A percentile compares a stretch with the other conserved stretches of the same genome.
phyloP scores from a whole-genome alignment of 2,329 filamentous ascomycete species.

The Cladosporium sp. region DNA sequence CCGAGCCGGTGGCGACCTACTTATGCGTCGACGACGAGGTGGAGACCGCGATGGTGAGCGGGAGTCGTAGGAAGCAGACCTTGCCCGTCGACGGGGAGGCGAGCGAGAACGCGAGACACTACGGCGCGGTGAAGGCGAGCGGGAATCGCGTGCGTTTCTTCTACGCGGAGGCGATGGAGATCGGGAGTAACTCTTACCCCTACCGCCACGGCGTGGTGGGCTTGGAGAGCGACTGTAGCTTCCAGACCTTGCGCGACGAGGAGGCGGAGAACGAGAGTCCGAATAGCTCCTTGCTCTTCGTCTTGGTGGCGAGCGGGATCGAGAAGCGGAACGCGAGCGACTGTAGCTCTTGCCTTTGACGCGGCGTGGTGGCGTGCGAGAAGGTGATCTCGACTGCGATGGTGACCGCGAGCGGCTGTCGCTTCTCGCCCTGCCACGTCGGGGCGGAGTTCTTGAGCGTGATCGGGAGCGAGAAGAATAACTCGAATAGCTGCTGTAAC shows the following conservation, averaged over 20 bases:
- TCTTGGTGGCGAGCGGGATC: constrained; percentile 27
- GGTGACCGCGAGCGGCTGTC: constrained; percentile 1
- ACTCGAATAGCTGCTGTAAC: constrained; percentile 78
- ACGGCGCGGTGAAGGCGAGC: constrained; percentile 15
- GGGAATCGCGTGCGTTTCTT: constrained; percentile 11
- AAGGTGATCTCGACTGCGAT: constrained; percentile 15
- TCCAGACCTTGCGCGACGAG: constrained; percentile 14
- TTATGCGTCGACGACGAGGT: constrained; percentile 10
- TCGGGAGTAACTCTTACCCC: constrained; percentile 4
- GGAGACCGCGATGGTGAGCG: constrained; percentile 20
- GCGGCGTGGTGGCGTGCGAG: constrained; percentile 24
- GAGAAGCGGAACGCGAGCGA: constrained; percentile 18
- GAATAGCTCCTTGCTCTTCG: constrained; percentile 21
- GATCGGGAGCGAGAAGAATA: constrained; percentile 43
- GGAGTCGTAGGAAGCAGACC: constrained; percentile 17
- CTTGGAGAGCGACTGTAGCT: background rate
- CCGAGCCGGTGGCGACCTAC: background rate
- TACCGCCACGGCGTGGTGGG: background rate
- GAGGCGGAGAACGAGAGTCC: constrained; percentile 18
- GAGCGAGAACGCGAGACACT: constrained; percentile 13
- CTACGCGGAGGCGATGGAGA: constrained; percentile 6
- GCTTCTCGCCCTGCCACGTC: constrained; percentile 9
- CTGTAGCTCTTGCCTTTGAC: constrained; percentile 12
- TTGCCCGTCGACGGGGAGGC: constrained; percentile 16
- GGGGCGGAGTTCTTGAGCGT: constrained; percentile 19